A percentile compares a stretch with the other conserved stretches of the same genome.
Evolutionary conservation across 306 rosid species (phyloP).

Genomic region (Fragaria nilgerrensis): DNA sequence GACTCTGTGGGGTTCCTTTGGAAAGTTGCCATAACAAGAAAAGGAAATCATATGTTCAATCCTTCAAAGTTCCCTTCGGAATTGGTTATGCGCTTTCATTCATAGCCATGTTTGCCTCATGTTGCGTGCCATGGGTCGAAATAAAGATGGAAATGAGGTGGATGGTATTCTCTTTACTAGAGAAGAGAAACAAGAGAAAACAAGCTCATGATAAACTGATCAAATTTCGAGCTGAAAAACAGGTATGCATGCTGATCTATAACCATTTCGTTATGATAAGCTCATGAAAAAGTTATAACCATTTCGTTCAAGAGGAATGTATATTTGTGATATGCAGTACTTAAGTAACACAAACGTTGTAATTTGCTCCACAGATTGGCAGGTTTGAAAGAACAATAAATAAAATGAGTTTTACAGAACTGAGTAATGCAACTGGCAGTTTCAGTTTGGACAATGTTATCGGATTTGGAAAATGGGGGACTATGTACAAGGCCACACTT

Average conservation of each 20-base stretch:
- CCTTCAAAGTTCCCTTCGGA: slow-evolving; percentile 25
- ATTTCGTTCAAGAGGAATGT: neutral
- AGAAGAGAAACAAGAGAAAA: slow-evolving; percentile 19
- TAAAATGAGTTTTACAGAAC: slow-evolving; percentile 24
- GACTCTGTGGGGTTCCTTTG: slow-evolving; percentile 31
- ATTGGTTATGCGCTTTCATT: slow-evolving; percentile 28
- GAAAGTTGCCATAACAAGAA: slow-evolving; percentile 7
- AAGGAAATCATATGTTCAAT: slow-evolving; percentile 3
- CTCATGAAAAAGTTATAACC: neutral
- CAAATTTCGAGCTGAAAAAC: slow-evolving; percentile 20
- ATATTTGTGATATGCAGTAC: no score
- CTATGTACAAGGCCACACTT: neutral
- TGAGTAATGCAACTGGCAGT: slow-evolving; percentile 9
- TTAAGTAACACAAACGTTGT: neutral
- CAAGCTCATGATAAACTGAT: neutral
- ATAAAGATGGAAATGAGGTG: slow-evolving; percentile 10
- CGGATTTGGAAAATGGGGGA: slow-evolving; percentile 18
- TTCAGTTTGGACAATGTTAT: slow-evolving; percentile 32
- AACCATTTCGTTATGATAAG: no score
- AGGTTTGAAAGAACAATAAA: slow-evolving; percentile 16
- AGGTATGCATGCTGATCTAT: slow-evolving; percentile 16
- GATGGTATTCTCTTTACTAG: neutral
- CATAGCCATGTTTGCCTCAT: neutral
- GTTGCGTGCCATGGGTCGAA: slow-evolving; percentile 11
- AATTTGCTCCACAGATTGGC: neutral